These are phyloP conservation scores for Discostella stelligeroides DNA, from an alignment of 108 stramenopile genomes.

Conservation along the genomic window DNA sequence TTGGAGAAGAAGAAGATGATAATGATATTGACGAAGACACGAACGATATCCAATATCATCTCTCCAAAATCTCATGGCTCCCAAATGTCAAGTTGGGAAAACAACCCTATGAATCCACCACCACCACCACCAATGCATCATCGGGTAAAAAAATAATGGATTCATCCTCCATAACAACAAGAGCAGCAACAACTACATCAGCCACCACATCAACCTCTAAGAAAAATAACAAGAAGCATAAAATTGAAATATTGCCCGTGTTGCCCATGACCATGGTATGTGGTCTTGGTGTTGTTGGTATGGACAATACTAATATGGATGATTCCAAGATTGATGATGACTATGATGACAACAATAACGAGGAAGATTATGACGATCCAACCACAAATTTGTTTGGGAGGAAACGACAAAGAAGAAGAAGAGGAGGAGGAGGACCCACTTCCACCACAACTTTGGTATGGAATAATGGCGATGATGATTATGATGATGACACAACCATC, in stretches of 20 bases:
- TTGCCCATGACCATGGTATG: slow-evolving; percentile 40
- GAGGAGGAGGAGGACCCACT: too few species aligned
- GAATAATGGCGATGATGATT: too few species aligned
- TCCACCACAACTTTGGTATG: too few species aligned
- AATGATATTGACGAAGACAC: slow-evolving; percentile 21
- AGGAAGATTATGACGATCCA: background rate
- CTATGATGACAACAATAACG: too few species aligned
- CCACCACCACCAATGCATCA: background rate
- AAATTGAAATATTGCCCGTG: slow-evolving; percentile 27
- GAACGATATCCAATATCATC: slow-evolving; percentile 11
- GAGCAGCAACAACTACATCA: background rate
- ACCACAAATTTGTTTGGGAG: background rate
- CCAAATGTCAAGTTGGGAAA: slow-evolving; percentile 27
- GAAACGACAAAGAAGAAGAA: too few species aligned
- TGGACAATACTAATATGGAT: background rate
- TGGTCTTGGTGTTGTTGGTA: slow-evolving; percentile 15
- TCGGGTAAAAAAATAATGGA: too few species aligned
- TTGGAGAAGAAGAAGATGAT: slow-evolving; percentile 6
- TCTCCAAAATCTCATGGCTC: slow-evolving; percentile 40
- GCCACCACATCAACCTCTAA: background rate
- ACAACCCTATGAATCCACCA: slow-evolving; percentile 1
- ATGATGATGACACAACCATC: background rate
- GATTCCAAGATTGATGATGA: too few species aligned
- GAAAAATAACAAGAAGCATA: background rate
- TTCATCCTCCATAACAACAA: too few species aligned